phyloP scores from a whole-genome alignment of 306 rosid genomes.

The Sophora flavescens region DNA sequence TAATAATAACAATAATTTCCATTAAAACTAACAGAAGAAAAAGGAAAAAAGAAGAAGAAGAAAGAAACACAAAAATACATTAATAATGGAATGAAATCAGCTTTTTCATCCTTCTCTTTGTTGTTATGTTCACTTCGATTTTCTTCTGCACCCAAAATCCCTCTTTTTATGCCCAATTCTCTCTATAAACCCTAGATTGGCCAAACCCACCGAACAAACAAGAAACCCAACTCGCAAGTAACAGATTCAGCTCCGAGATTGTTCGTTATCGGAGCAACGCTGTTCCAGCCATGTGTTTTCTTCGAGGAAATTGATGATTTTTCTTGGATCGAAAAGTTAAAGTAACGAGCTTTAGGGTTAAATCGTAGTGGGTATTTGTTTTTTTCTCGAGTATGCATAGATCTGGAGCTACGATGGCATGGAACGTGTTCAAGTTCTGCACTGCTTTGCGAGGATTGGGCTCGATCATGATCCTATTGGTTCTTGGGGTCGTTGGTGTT shows the following conservation, averaged over 20 bases:
- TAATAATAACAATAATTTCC: background rate
- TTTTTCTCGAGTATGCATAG: conserved; percentile 77
- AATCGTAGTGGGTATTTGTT: conserved; percentile 33
- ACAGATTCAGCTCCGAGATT: conserved; percentile 31
- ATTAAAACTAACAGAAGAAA: background rate
- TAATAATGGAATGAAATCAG: background rate
- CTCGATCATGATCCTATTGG: conserved; percentile 95
- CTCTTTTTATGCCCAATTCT: background rate
- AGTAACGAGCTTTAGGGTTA: conserved; percentile 34
- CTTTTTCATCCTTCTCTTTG: conserved; percentile 6
- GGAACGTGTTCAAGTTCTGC: conserved; percentile 99
- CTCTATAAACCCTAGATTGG: conserved; percentile 52
- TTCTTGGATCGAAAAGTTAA: conserved; percentile 23
- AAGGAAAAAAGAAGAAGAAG: background rate
- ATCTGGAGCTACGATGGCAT: conserved; percentile 98
- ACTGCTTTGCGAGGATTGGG: conserved; percentile 96
- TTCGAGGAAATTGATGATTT: conserved; percentile 36
- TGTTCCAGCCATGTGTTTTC: background rate
- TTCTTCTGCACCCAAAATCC: conserved; percentile 35
- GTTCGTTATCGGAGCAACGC: conserved; percentile 17
- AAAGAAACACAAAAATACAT: background rate
- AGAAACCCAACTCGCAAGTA: conserved; percentile 7
- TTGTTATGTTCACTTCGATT: conserved; percentile 21
- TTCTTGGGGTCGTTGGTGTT: conserved; percentile 97
- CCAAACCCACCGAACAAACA: conserved; percentile 11